A percentile compares a stretch with the other conserved stretches of the same genome.
phyloP scores from a whole-genome alignment of 805 yeast species.

The Starmerella etchellsii region DNA sequence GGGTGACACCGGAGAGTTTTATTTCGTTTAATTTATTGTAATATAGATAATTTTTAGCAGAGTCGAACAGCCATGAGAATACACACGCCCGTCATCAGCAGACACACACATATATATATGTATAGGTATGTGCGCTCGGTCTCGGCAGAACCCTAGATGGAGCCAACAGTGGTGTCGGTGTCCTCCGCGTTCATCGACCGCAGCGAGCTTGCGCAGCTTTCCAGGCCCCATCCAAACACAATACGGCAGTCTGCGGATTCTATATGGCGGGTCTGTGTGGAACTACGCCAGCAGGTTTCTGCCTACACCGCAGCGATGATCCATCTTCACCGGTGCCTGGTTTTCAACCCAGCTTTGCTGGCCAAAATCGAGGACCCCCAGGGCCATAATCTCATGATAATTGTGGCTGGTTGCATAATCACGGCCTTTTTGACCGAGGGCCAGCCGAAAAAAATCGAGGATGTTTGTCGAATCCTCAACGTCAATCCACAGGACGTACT shows the following conservation, averaged over 20 bases:
- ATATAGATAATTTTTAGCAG: background rate
- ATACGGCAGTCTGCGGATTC: constrained; percentile 1
- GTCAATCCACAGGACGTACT: constrained; percentile 21
- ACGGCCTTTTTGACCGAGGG: constrained; percentile 72
- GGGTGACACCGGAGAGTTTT: constrained; percentile 25
- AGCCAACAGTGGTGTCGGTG: constrained; percentile 8
- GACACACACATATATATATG: too few relatives aligned
- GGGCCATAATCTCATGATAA: background rate
- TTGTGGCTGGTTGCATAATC: constrained; percentile 40
- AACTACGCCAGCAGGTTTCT: constrained; percentile 38
- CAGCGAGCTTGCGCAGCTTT: constrained; percentile 1
- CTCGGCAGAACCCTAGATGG: too few relatives aligned
- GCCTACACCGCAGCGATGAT: constrained; percentile 60
- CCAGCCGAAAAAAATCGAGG: constrained; percentile 61
- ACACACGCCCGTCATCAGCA: too few relatives aligned
- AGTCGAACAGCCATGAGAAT: too few relatives aligned
- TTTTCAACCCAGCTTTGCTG: constrained; percentile 35
- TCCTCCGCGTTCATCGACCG: constrained; percentile 11
- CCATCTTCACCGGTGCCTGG: constrained; percentile 56
- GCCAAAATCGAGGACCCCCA: background rate
- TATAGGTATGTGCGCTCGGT: too few relatives aligned
- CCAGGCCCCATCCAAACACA: constrained; percentile 3
- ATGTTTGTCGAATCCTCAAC: constrained; percentile 23
- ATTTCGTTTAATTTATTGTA: constrained; percentile 22
- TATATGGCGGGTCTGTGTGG: constrained; percentile 15